Conservation (phyloP, 148 eudicot genomes). For the Gaultheria prostrata region DNA sequence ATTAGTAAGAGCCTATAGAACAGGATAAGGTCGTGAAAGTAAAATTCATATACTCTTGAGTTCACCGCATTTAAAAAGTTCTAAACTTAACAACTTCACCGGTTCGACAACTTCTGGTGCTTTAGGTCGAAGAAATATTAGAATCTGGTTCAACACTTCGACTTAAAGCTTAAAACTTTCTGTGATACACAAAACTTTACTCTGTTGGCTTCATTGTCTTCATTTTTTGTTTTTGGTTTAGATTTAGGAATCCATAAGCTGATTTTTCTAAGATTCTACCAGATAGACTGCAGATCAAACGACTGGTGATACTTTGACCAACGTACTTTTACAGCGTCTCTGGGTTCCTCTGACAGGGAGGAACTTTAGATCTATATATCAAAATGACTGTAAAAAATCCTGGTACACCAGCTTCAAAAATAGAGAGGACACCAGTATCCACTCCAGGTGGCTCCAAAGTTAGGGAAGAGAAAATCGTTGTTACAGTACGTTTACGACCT, state of each 20-base stretch:
- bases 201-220: neutral
- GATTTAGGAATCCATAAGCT: neutral
- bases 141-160: neutral
- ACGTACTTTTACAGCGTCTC: neutral
- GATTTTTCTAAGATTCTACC: neutral
- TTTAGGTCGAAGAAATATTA: neutral
- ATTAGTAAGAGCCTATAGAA: too few relatives aligned
- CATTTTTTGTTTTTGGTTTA: neutral
- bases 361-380: neutral
- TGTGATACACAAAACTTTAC: neutral
- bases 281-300: neutral
- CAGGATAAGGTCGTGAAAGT: too few relatives aligned
- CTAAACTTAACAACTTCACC: neutral
- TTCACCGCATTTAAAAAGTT: neutral
- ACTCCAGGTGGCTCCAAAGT: constrained; percentile 72
- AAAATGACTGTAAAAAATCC: constrained; percentile 68
- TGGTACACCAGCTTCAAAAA: constrained; percentile 63
- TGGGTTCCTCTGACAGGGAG: neutral
- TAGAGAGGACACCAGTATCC: constrained; percentile 61
- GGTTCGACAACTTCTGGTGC: neutral
- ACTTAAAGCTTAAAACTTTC: neutral
- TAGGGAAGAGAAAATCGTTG: constrained; percentile 84
- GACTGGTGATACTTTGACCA: neutral
- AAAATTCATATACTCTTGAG: neutral
- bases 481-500: constrained; percentile 85